Base-by-base conservation (phyloP, 108 stramenopile species). In the Conticribra weissflogii region DNA sequence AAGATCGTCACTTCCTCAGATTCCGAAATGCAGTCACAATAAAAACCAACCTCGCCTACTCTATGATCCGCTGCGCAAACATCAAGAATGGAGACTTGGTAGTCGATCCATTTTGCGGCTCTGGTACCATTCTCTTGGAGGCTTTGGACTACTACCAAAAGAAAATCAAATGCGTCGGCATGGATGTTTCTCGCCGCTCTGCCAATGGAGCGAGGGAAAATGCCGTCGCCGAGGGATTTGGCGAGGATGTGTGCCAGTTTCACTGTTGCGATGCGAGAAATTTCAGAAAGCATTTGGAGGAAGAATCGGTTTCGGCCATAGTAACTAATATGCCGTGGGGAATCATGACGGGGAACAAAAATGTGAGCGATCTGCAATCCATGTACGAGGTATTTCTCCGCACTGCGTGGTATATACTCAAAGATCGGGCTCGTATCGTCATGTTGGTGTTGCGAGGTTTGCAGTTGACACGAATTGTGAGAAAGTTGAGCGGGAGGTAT, bases 31-130 rank as follows among this genome's bases (percentile, higher is more conserved):
- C 79, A 1, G 88, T 89, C 0, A 89, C 88, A 12, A 84, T 89
- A 66, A 89, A 89, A 68, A 83, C 84, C 3, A 89, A 89, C 50
- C 68, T 89, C 27, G 88, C 88, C 36, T 89, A 89, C 59, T 82
- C 74, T 22, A 79, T 89, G 84, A 56, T 89, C 0, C 85, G 85
- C 0, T 71, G 81, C 28, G 88, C 82, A 4, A 83, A 83, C 54
- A 68, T 86, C 0, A 18, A 74, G 28, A 54, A 51, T 19, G 85
- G 85, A 9, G 51, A 83, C 56, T 59, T 71, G 30, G 74, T 86
- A 2, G 66, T 78, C 14, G 86, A 86, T 36, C 83, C 86, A 25
- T 86, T 86, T 52, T 84, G 83, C 29, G 86, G 86, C 1, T 72
- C 73, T 32, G 86, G 86, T 41, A 86, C 86, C 2, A 74, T 86